Evolutionary conservation across 306 rosid species (phyloP), one percentile per base, ranked within the genome.

Genomic region (Castanea crenata): DNA sequence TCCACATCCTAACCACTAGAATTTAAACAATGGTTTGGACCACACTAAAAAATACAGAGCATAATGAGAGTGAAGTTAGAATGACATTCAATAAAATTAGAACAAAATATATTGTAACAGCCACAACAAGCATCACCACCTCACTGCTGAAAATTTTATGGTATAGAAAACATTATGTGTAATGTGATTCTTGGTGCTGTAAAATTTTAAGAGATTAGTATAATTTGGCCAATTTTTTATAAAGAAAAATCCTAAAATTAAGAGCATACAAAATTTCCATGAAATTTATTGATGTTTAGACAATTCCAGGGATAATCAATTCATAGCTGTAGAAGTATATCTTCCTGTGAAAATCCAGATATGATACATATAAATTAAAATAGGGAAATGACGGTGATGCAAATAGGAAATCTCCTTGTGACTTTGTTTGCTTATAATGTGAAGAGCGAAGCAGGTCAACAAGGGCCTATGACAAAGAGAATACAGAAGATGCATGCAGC

Each of bases 331-430:
- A 12, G 69, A 15, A 59, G 27, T n/a, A 23, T 59, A 59, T 4
- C 32, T 9, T 10, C 54, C 54, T 10, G 54, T 12, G 54, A 49
- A 49, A 49, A 49, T 49, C 54, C 54, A 13, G 32, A 59, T 59
- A 25, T 11, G 10, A 59, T 15, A 23, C 49, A 51, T 49, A 34
- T 23, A 23, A 19, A 71, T 63, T 35, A 69, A 20, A 69, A 59
- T 56, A 44, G 19, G 46, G 84, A 54, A 16, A 51, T 27, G 29
- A 31, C 46, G n/a, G 69, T 34, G 52, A 69, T 52, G 62, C 41
- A 74, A 27, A 75, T 35, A 63, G 58, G 67, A 57, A 52, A 62
- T 72, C 38, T 52, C 46, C 59, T 65, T 68, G 32, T 14, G 78
- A 63, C 55, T 34, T 67, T 18, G 31, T 34, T 38, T 67, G 72